These are phyloP conservation scores for Coelastrella sp. DNA, from an alignment of 139 green algal genomes.

Conservation along the genomic window DNA sequence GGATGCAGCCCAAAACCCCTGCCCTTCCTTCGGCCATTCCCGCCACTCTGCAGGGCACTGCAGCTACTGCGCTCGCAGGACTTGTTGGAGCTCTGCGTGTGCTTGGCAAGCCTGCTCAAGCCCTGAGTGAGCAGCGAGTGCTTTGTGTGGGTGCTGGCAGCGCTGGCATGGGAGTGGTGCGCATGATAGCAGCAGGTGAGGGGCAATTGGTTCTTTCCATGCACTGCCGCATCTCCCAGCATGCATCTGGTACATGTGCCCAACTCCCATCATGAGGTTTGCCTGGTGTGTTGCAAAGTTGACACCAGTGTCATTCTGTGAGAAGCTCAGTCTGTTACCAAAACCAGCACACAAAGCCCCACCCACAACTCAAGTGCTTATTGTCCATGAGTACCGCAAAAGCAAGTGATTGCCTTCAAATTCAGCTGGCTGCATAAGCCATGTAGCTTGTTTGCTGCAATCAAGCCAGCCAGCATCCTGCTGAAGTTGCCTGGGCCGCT, in stretches of 20 bases:
- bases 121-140: slow-evolving; percentile 74
- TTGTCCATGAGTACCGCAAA: too few relatives aligned
- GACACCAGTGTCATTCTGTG: too few relatives aligned
- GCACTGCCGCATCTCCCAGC: not conserved
- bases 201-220: not conserved
- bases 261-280: too few relatives aligned
- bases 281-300: too few relatives aligned
- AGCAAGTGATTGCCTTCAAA: too few relatives aligned
- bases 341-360: too few relatives aligned
- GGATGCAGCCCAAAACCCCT: too few relatives aligned
- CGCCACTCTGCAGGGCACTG: slow-evolving; percentile 69
- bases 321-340: too few relatives aligned
- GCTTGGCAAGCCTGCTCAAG: slow-evolving; percentile 46
- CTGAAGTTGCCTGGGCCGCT: too few relatives aligned
- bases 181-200: slow-evolving; percentile 74
- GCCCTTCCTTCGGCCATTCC: not conserved
- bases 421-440: not conserved
- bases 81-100: slow-evolving; percentile 63
- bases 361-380: too few relatives aligned
- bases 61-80: slow-evolving; percentile 68
- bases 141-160: slow-evolving; percentile 78
- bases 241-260: not conserved
- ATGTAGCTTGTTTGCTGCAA: too few relatives aligned
- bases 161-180: slow-evolving; percentile 72
- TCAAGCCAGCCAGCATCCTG: too few relatives aligned